A percentile compares a stretch with the other conserved stretches of the same genome.
phyloP scores from a whole-genome alignment of 163 green algal species.

The Volvox carteri region DNA sequence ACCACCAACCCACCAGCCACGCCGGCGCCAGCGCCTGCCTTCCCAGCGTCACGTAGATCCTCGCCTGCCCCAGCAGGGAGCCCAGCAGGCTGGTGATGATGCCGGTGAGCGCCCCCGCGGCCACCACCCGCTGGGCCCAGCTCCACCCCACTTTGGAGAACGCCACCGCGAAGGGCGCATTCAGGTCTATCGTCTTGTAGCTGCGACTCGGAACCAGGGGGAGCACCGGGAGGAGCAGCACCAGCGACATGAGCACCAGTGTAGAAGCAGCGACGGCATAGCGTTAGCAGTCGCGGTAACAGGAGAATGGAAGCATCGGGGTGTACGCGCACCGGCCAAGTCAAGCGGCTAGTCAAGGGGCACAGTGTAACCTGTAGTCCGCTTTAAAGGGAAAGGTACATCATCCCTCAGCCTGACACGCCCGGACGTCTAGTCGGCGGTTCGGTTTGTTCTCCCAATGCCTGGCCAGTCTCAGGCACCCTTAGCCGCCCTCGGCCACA shows the following conservation, averaged over 20 bases:
- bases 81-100: conserved; percentile 79
- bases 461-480: background rate
- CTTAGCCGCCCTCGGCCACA: background rate
- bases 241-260: no score
- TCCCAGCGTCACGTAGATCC: conserved; percentile 85
- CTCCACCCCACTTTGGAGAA: conserved; percentile 71
- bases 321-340: background rate
- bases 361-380: no score
- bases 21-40: conserved; percentile 79
- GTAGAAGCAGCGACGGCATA: background rate
- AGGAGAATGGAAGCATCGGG: background rate
- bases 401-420: no score
- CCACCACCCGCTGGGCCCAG: conserved; percentile 74
- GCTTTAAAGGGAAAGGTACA: no score
- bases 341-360: no score
- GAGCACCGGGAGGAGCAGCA: background rate
- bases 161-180: conserved; percentile 85
- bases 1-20: conserved; percentile 69
- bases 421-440: no score
- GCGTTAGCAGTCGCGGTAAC: background rate
- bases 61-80: conserved; percentile 78
- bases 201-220: no score
- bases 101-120: conserved; percentile 73
- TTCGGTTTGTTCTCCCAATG: no score
- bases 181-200: conserved; percentile 57